Percentiles rank a stretch among this genome's conserved stretches.
phyloP scores from a whole-genome alignment of 2,329 filamentous ascomycete genomes.

The Diplodia seriata region DNA sequence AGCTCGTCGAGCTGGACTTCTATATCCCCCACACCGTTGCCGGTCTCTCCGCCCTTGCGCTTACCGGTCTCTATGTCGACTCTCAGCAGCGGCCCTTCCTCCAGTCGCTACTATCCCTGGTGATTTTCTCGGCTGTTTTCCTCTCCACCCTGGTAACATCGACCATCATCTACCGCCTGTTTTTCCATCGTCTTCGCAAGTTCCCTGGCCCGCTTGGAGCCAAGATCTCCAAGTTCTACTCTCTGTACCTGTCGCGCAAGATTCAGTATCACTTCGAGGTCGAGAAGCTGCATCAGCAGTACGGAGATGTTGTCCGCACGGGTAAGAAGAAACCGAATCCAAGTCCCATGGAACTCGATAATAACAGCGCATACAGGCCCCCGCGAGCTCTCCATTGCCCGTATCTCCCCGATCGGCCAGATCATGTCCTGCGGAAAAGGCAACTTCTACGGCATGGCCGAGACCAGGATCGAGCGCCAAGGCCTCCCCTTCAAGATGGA shows the following conservation, averaged over 20 bases:
- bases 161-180: conserved; percentile 40
- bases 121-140: conserved; percentile 18
- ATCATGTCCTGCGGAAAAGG: conserved; percentile 8
- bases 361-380: conserved; percentile 1
- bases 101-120: not conserved
- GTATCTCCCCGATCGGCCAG: conserved; percentile 5
- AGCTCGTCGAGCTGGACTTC: not conserved
- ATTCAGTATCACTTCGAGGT: conserved; percentile 22
- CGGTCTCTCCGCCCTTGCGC: not conserved
- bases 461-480: conserved; percentile 38
- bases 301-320: conserved; percentile 20
- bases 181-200: conserved; percentile 44
- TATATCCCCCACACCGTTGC: conserved; percentile 6
- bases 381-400: conserved; percentile 14
- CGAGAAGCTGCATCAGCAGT: conserved; percentile 9
- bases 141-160: conserved; percentile 7
- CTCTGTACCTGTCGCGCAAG: conserved; percentile 35
- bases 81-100: not conserved
- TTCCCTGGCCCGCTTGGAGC: conserved; percentile 47
- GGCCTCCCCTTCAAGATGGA: conserved; percentile 38
- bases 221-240: conserved; percentile 43
- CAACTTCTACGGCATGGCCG: conserved; percentile 19
- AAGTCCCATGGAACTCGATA: not conserved
- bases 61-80: conserved; percentile 11
- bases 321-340: not conserved